phyloP scores from a whole-genome alignment of 352 stramenopile genomes.

The Pythium sukuiense region DNA sequence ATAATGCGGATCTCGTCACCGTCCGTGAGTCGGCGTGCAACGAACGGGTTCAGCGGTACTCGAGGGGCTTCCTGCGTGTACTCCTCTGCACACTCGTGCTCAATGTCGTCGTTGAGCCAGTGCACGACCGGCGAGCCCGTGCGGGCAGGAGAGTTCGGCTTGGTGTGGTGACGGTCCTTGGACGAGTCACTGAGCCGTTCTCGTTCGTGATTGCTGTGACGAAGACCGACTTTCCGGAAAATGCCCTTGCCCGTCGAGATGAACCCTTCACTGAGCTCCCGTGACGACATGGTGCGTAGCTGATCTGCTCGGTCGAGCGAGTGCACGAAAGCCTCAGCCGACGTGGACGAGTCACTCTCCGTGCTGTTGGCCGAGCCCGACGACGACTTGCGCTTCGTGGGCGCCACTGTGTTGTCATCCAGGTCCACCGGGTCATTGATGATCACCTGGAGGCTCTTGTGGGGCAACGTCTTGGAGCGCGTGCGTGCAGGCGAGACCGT shows the following conservation, averaged over 20 bases:
- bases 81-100: conserved; percentile 54
- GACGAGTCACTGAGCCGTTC: conserved; percentile 24
- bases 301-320: conserved; percentile 48
- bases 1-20: conserved; percentile 82
- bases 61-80: conserved; percentile 80
- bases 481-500: conserved; percentile 13
- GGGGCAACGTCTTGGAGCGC: conserved; percentile 25
- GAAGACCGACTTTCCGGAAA: conserved; percentile 80
- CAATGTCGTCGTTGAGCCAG: conserved; percentile 35
- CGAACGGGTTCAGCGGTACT: conserved; percentile 80
- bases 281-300: conserved; percentile 46
- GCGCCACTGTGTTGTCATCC: conserved; percentile 22
- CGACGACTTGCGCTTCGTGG: conserved; percentile 56
- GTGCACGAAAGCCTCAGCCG: conserved; percentile 40
- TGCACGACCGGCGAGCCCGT: conserved; percentile 25
- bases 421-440: conserved; percentile 21
- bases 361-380: conserved; percentile 42
- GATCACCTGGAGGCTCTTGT: conserved; percentile 12
- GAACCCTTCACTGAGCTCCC: conserved; percentile 72
- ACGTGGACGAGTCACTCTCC: conserved; percentile 46
- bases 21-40: conserved; percentile 77
- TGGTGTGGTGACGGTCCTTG: conserved; percentile 14
- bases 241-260: conserved; percentile 88
- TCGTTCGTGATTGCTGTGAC: conserved; percentile 38
- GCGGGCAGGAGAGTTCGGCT: conserved; percentile 35